Base-by-base conservation (phyloP, 495 filamentous ascomycete genomes). In the Aspergillus bertholletiae region DNA sequence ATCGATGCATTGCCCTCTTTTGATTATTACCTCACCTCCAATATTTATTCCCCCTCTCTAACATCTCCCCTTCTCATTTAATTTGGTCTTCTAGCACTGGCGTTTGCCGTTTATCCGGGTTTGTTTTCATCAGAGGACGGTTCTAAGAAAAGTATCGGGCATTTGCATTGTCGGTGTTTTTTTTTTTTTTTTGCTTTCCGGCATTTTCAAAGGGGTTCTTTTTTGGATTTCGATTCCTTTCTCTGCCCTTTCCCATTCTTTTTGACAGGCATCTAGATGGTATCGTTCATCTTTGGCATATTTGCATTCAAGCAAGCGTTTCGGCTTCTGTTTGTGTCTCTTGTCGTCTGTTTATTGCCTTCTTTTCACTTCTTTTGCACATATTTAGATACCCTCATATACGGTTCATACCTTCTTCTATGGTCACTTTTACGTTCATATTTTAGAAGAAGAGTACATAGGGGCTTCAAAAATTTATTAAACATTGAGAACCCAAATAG, bases 351-450 rank as follows among this genome's bases (percentile, higher is more conserved):
- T 43, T 13, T 17, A 22, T 22, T 22, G 9, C 32, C n/a, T n/a
- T n/a, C n/a, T n/a, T 53, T 44, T 15, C 34, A 37, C 51, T 57
- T 45, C 26, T 28, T 28, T 28, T 28, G 5, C 26, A 28, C 8
- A 28, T 28, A 28, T 28, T 22, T 43, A 43, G 57, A 59, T 57
- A 63, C 60, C 57, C 56, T 58, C 28, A 84, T 34, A 91, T 75
- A 60, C 77, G 84, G 41, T 84, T 11, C 34, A 15, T 37, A 37
- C 11, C 34, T 37, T 37, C 34, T 77, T 20, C 89, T 75, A 1
- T 90, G 76, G 34, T 82, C 80, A 26, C 80, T 77, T 60, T 90
- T 85, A 12, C 85, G 80, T 17, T 21, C 22, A 22, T 43, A 43
- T 43, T 1, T 22, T 22, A 8, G 39, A 43, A 8, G 39, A 43